Conservation (phyloP, 1,139 yeast genomes). For the Casaregolazyma suthepensis region DNA sequence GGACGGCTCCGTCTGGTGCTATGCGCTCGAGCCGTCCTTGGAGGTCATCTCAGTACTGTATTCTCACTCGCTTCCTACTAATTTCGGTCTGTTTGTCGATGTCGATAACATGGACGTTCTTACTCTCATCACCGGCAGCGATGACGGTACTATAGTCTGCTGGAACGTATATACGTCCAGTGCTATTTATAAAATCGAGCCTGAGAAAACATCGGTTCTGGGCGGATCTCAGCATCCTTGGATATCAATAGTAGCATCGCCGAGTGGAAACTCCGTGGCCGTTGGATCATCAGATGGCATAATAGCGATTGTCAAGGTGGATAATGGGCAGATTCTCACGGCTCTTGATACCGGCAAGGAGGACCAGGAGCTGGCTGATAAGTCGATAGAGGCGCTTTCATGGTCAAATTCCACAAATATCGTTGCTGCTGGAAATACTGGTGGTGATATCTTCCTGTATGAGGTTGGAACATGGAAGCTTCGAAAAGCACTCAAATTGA, state of each 20-base stretch:
- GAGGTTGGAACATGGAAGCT: constrained; percentile 85
- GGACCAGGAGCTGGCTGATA: constrained; percentile 61
- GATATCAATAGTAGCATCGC: constrained; percentile 62
- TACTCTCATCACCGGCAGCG: constrained; percentile 70
- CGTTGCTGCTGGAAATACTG: constrained; percentile 82
- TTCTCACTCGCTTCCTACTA: constrained; percentile 70
- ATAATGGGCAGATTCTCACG: constrained; percentile 64
- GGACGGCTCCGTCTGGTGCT: constrained; percentile 95
- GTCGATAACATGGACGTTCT: constrained; percentile 55
- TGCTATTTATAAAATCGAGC: constrained; percentile 51
- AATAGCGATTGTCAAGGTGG: constrained; percentile 66
- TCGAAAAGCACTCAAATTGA: constrained; percentile 61
- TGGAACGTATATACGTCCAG: constrained; percentile 87
- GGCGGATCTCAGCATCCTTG: constrained; percentile 78
- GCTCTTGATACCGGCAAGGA: constrained; percentile 47
- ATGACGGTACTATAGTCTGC: constrained; percentile 77
- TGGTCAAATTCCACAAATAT: constrained; percentile 64
- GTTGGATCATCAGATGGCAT: constrained; percentile 86
- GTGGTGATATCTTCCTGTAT: constrained; percentile 75
- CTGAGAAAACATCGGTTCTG: constrained; percentile 41
- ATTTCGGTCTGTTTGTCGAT: constrained; percentile 66
- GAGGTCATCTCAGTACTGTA: constrained; percentile 74
- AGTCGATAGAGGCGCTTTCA: constrained; percentile 77
- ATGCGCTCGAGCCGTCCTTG: constrained; percentile 55
- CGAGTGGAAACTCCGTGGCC: constrained; percentile 44